A percentile compares a stretch with the other conserved stretches of the same genome.
These are phyloP conservation scores for Globisporangium acanthophoron DNA, from an alignment of 352 stramenopile species.

Conservation along the genomic window DNA sequence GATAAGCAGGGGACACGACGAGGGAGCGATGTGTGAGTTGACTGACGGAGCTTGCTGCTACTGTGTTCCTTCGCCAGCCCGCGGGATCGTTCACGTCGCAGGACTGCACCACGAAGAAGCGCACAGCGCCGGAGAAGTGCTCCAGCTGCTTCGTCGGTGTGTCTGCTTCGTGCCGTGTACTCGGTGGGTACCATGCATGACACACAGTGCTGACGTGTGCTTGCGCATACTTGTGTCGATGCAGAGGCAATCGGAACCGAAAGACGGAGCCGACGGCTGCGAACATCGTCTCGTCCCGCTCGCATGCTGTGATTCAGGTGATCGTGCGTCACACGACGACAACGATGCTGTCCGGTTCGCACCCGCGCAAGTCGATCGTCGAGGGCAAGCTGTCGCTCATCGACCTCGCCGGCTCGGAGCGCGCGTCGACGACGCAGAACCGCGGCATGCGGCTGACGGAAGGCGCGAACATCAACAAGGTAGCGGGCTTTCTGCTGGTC, in stretches of 20 bases:
- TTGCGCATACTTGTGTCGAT: no score
- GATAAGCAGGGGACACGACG: no score
- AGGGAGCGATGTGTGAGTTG: no score
- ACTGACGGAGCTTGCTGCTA: neutral
- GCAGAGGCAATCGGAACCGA: slow-evolving; percentile 43
- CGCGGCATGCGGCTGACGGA: slow-evolving; percentile 46
- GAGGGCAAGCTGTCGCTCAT: slow-evolving; percentile 81
- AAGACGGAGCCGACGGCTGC: slow-evolving; percentile 70
- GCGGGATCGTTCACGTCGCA: slow-evolving; percentile 48
- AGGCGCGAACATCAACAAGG: slow-evolving; percentile 69
- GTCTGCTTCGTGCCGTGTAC: neutral
- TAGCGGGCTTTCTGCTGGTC: neutral
- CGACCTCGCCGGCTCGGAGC: slow-evolving; percentile 78
- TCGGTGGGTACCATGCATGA: neutral
- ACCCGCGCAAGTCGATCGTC: slow-evolving; percentile 45
- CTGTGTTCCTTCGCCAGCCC: slow-evolving; percentile 14
- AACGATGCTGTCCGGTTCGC: slow-evolving; percentile 40
- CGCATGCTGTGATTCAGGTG: slow-evolving; percentile 82
- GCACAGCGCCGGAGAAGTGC: slow-evolving; percentile 36
- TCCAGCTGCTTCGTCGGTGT: slow-evolving; percentile 38
- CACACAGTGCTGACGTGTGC: neutral
- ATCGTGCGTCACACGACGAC: slow-evolving; percentile 48
- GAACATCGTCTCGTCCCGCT: slow-evolving; percentile 78
- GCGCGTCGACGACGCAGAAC: slow-evolving; percentile 79
- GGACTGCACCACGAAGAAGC: slow-evolving; percentile 45